phyloP scores from a whole-genome alignment of 805 yeast species.

The Wickerhamiella lipophila region DNA sequence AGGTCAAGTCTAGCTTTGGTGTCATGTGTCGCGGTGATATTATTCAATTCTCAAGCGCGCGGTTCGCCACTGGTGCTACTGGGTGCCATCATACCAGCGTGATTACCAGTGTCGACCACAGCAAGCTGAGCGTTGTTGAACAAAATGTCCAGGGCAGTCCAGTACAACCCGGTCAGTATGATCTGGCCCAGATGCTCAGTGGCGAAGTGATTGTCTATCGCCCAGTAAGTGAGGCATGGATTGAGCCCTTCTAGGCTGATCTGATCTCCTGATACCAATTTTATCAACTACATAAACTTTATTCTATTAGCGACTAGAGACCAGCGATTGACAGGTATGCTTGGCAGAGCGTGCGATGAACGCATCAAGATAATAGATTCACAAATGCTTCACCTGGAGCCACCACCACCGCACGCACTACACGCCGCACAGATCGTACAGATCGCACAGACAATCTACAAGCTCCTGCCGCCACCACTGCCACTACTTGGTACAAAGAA shows the following conservation, averaged over 20 bases:
- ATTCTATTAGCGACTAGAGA: no score
- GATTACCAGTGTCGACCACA: constrained; percentile 22
- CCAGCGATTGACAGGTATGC: no score
- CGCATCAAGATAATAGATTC: constrained; percentile 74
- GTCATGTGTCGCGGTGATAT: constrained; percentile 29
- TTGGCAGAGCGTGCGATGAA: no score
- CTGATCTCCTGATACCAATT: no score
- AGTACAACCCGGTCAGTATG: constrained; percentile 22
- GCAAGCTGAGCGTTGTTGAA: constrained; percentile 19
- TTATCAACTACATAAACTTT: background rate
- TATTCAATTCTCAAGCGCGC: constrained; percentile 26
- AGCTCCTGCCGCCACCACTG: background rate
- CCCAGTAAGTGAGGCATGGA: constrained; percentile 28
- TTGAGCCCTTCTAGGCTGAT: constrained; percentile 19
- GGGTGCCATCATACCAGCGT: constrained; percentile 30
- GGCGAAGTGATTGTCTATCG: constrained; percentile 27
- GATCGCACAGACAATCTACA: no score
- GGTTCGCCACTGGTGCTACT: constrained; percentile 17
- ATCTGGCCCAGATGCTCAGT: constrained; percentile 21
- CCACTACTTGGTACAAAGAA: constrained; percentile 33
- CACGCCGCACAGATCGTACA: no score
- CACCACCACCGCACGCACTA: no score
- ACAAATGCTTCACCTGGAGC: constrained; percentile 75
- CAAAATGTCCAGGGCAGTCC: constrained; percentile 16
- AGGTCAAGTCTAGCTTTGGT: constrained; percentile 16